phyloP scores from a whole-genome alignment of 257 asterid species.

The Gentiana straminea region DNA sequence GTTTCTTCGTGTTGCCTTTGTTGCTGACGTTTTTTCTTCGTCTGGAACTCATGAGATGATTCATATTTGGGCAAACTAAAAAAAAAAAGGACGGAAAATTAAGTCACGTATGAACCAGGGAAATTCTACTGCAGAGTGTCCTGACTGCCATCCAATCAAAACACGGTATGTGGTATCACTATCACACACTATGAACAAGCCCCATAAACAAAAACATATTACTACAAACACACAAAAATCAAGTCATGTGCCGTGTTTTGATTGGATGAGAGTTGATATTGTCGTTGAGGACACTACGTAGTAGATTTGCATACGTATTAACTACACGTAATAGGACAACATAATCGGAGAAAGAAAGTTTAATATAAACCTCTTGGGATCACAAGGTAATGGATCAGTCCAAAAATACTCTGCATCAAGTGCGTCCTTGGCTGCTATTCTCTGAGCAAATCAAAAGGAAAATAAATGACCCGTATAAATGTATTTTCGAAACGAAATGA shows the following conservation, averaged over 20 bases:
- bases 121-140: no score
- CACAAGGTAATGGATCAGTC: slow-evolving; percentile 86
- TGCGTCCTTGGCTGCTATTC: slow-evolving; percentile 86
- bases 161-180: no score
- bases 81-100: not conserved
- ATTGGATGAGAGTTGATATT: no score
- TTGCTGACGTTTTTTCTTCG: slow-evolving; percentile 88
- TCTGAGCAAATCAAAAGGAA: slow-evolving; percentile 23
- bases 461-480: no score
- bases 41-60: slow-evolving; percentile 84
- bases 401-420: slow-evolving; percentile 85
- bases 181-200: no score
- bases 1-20: slow-evolving; percentile 69
- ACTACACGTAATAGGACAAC: not conserved
- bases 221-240: no score
- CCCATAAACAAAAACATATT: no score
- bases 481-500: no score
- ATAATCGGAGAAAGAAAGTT: not conserved
- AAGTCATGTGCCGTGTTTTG: no score
- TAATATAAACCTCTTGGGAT: slow-evolving; percentile 59
- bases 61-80: slow-evolving; percentile 75
- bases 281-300: no score
- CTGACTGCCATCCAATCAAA: no score
- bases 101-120: not conserved
- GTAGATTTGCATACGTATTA: no score